Evolutionary conservation across 441 rosid genomes (phyloP), one percentile per base, ranked within the genome.

Genomic region (Syzygium syzygioides): DNA sequence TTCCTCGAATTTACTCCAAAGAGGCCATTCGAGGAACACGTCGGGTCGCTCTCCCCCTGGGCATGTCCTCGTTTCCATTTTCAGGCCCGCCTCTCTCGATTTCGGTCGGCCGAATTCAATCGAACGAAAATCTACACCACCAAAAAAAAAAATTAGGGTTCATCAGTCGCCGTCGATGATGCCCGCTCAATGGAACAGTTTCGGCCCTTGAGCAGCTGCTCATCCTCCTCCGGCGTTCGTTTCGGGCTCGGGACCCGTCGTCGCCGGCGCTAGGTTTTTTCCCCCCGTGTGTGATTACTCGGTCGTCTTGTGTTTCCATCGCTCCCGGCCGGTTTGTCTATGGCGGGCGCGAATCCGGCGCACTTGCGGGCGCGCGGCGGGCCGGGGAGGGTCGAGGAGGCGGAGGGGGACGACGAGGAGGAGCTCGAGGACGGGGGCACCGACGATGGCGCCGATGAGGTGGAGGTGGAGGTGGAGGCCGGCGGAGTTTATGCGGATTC

Each of bases 271-370:
- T 76, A 76, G 52, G 83, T 25, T 13, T 41, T 23, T 14, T 3
- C 48, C 48, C 45, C 45, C 48, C 48, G 9, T 9, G 48, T 45
- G 68, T 60, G 68, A 7, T 37, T 28, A 10, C 3, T 71, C 5
- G 25, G 10, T 26, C 9, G 14, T 6, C 14, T 9, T 25, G 17
- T 41, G 7, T 20, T 11, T 4, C 12, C 30, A 1, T 3, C n/a
- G 83, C n/a, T 41, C 25, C 53, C 9, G 52, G 52, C 28, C 52
- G 80, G 53, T 83, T 30, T 52, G 20, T 34, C 85, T 48, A 95
- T 95, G 96, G 95, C 93, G 86, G 93, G 95, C 85, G 94, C 91
- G 68, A 93, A 95, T 92, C 93, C 95, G 62, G 95, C 91, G 92
- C 94, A 94, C 68, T 93, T 93, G 84, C 95, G 89, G 89, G 92